Evolutionary conservation across 2,329 filamentous ascomycete species (phyloP).

Genomic region (Colletotrichum sp.): DNA sequence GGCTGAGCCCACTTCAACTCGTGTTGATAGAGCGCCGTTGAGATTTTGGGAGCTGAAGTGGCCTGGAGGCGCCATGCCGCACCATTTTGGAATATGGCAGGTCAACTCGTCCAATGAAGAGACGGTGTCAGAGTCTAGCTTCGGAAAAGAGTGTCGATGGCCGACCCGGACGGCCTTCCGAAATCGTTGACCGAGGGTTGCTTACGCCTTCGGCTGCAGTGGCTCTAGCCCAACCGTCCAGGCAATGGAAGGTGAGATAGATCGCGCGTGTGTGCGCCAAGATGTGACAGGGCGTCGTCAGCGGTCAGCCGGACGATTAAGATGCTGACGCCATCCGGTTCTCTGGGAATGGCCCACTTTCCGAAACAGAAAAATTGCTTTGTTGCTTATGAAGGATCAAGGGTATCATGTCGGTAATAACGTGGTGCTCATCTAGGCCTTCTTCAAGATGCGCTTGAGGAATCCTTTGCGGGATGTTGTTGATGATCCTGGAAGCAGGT

Average conservation of each 20-base stretch:
- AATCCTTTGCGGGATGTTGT: constrained; percentile 4
- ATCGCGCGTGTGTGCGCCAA: neutral
- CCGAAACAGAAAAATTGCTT: neutral
- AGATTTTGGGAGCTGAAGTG: neutral
- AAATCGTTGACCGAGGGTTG: neutral
- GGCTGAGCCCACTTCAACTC: neutral
- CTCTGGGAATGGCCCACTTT: neutral
- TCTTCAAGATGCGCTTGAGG: constrained; percentile 17
- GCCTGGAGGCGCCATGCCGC: neutral
- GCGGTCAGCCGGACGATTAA: neutral
- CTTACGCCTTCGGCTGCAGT: neutral
- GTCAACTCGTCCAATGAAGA: neutral
- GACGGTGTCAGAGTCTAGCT: neutral
- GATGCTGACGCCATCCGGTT: neutral
- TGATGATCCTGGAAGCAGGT: neutral
- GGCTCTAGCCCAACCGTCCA: neutral
- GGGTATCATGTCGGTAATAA: neutral
- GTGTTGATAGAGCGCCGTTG: neutral
- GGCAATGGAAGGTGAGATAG: neutral
- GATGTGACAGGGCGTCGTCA: neutral
- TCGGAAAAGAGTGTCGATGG: neutral
- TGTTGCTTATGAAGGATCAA: neutral
- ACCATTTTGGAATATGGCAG: neutral
- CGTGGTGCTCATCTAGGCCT: neutral
- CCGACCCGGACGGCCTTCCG: neutral